These are phyloP conservation scores for Volvox carteri DNA, from an alignment of 163 green algal species.

Conservation along the genomic window DNA sequence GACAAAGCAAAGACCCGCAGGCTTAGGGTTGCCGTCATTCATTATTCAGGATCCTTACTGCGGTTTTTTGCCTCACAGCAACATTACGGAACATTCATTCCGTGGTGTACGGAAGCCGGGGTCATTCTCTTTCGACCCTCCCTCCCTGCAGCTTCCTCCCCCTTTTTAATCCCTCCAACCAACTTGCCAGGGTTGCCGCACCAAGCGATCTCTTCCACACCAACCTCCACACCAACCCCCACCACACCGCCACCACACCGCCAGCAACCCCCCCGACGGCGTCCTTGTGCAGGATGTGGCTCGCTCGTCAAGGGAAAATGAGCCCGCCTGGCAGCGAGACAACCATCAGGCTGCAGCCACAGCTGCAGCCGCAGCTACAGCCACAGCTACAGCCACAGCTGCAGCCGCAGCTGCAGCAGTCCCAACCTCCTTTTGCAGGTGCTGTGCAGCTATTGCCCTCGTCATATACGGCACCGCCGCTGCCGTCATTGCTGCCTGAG, in stretches of 20 bases:
- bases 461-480: not conserved
- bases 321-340: not conserved
- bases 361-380: not conserved
- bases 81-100: too few species aligned
- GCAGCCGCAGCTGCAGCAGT: not conserved
- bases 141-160: not conserved
- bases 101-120: too few species aligned
- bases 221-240: too few species aligned
- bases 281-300: slow-evolving; percentile 31
- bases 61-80: too few species aligned
- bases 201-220: not conserved
- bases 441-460: too few species aligned
- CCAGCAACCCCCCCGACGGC: not conserved
- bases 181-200: not conserved
- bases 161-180: not conserved
- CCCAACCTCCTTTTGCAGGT: too few species aligned
- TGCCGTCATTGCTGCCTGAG: not conserved
- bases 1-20: too few species aligned
- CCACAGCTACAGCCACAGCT: not conserved
- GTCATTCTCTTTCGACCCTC: not conserved
- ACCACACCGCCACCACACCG: too few species aligned
- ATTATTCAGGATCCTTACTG: too few species aligned
- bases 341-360: not conserved
- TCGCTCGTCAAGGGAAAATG: not conserved
- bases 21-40: too few species aligned